Evolutionary conservation across 2,329 filamentous ascomycete genomes (phyloP).

Genomic region (Lithohypha guttulata): DNA sequence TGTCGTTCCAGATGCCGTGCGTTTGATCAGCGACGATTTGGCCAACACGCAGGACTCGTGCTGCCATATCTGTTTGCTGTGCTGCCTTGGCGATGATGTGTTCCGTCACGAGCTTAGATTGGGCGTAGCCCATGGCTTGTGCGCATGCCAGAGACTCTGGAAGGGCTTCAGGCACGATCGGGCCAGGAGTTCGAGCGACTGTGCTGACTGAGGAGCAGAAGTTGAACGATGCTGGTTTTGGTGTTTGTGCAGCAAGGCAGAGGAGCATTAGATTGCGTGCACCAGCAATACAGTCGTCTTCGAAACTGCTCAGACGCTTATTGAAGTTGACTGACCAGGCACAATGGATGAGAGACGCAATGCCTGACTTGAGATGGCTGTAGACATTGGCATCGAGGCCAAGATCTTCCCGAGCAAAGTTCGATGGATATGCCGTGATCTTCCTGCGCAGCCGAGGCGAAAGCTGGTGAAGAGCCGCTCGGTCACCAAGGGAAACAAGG

Average conservation of each 20-base stretch:
- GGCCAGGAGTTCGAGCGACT: conserved; percentile 11
- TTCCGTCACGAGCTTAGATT: conserved; percentile 50
- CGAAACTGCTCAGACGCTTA: conserved; percentile 45
- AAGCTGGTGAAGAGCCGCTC: conserved; percentile 14
- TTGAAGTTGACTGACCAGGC: conserved; percentile 59
- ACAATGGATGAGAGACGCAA: conserved; percentile 48
- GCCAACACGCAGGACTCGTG: conserved; percentile 39
- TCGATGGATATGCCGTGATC: conserved; percentile 38
- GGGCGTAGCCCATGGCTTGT: conserved; percentile 41
- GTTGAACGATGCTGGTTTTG: conserved; percentile 33
- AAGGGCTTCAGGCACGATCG: conserved; percentile 9
- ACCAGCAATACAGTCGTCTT: conserved; percentile 30
- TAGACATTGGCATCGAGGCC: conserved; percentile 38
- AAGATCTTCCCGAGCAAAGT: conserved; percentile 37
- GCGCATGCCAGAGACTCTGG: conserved; percentile 11
- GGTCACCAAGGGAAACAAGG: conserved; percentile 31
- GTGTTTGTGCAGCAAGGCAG: conserved; percentile 25
- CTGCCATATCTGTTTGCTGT: conserved; percentile 21
- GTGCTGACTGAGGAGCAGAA: conserved; percentile 44
- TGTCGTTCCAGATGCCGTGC: conserved; percentile 41
- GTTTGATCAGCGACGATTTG: conserved; percentile 42
- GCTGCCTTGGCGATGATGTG: conserved; percentile 30
- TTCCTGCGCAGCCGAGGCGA: conserved; percentile 23
- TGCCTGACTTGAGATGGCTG: conserved; percentile 31
- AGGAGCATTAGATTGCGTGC: conserved; percentile 25